Base-by-base conservation (phyloP, 139 green algal species). In the Pseudopediastrum boryanum region DNA sequence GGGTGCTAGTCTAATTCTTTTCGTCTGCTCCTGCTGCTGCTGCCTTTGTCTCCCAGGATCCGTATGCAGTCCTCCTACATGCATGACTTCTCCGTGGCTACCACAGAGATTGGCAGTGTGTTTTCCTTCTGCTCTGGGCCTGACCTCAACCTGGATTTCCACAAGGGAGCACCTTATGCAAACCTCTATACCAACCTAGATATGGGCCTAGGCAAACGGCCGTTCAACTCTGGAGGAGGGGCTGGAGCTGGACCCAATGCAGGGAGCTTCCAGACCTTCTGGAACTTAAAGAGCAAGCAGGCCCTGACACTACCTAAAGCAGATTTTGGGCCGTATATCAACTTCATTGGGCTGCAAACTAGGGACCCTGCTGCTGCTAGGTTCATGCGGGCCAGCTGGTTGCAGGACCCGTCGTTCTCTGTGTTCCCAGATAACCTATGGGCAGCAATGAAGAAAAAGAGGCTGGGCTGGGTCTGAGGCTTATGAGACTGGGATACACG, bases 151-250 rank as follows among this genome's bases (percentile, higher is more conserved):
- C 25, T 75, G 33, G 67, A 75, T 46, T 41, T 44, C 67, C 67
- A 74, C 66, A 58, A 41, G 23, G 44, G 43, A 8, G 67, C 42
- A 9, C 67, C 67, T 23, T 75, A 44, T 23, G 42, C 43, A n/a
- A 75, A 75, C 67, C 43, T 75, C 27, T 75, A 62, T 36, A 61
- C 67, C n/a, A 31, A 75, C 67, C 12, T 75, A 46, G 38, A 59
- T 13, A 21, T 63, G 12, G 67, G 67, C 7, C 23, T 21, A 13
- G 67, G 42, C 27, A 75, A 10, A n/a, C 44, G 67, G 6, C 23
- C 67, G 19, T 61, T 75, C 67, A 44, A 58, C 6, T 75, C 67
- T 12, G 43, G 43, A 13, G 67, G 67, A 8, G 67, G 16, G 21
- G 42, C 42, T 19, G 43, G 67, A 5, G 44, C 43, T 21, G 67